Conservation (phyloP, 306 rosid genomes). For the Vigna reflexopilosa region DNA sequence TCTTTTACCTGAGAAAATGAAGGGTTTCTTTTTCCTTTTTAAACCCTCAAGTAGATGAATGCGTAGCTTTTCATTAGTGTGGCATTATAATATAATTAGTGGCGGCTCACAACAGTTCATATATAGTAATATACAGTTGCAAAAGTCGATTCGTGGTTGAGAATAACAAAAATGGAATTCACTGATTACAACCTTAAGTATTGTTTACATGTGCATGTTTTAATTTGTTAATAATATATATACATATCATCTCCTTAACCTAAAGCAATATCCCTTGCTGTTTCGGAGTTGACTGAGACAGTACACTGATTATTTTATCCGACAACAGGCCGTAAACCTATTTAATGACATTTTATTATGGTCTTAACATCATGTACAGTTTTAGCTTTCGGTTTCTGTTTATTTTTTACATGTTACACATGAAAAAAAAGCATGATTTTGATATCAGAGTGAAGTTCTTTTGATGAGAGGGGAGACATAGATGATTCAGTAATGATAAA, state of each 20-base stretch:
- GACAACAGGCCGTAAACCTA: not conserved
- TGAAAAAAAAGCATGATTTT: not conserved
- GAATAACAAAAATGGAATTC: constrained; percentile 2
- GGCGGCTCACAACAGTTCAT: not conserved
- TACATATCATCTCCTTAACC: constrained; percentile 34
- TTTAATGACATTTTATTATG: constrained; percentile 1
- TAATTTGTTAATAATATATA: constrained; percentile 5
- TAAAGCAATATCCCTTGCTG: constrained; percentile 39
- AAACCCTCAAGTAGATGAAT: constrained; percentile 12
- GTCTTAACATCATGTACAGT: constrained; percentile 5
- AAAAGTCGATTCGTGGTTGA: constrained; percentile 8
- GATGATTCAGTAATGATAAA: no score
- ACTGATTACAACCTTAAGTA: constrained; percentile 23
- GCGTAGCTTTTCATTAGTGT: constrained; percentile 41
- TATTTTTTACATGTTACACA: not conserved
- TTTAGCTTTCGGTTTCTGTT: constrained; percentile 12
- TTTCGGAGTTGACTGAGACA: constrained; percentile 46
- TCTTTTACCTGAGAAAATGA: constrained; percentile 31
- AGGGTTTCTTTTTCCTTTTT: constrained; percentile 17
- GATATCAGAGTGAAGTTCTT: no score
- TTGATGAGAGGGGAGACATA: no score
- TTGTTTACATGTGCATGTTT: constrained; percentile 26
- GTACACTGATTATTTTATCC: constrained; percentile 20
- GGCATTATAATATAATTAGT: constrained; percentile 31
- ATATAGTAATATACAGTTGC: not conserved